phyloP scores from a whole-genome alignment of 257 asterid genomes.

The Haberlea rhodopensis region DNA sequence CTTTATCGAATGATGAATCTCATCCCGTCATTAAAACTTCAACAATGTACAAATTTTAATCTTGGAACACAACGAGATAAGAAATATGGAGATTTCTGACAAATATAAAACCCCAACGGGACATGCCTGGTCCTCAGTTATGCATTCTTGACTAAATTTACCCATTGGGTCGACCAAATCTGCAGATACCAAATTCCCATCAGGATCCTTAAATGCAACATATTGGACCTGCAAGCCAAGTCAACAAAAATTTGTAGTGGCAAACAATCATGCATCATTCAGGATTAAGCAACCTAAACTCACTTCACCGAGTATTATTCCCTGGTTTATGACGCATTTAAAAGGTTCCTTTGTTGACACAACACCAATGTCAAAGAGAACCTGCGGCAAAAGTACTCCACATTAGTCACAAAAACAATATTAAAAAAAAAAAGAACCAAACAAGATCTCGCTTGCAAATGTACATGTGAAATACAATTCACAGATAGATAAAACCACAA shows the following conservation, averaged over 20 bases:
- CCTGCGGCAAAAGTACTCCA: slow-evolving; percentile 45
- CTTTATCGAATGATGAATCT: neutral
- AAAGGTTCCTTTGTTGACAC: slow-evolving; percentile 94
- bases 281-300: slow-evolving; percentile 31
- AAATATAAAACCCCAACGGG: slow-evolving; percentile 2
- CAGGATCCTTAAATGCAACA: slow-evolving; percentile 58
- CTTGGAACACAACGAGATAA: too few relatives aligned
- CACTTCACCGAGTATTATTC: slow-evolving; percentile 98
- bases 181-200: slow-evolving; percentile 84
- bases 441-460: neutral
- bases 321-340: slow-evolving; percentile 97
- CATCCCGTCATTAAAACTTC: too few relatives aligned
- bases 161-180: slow-evolving; percentile 49
- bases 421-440: neutral
- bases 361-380: slow-evolving; percentile 86
- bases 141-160: slow-evolving; percentile 58
- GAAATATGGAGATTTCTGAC: neutral
- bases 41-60: too few relatives aligned
- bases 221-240: slow-evolving; percentile 80
- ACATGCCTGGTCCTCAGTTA: slow-evolving; percentile 71
- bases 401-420: slow-evolving; percentile 15
- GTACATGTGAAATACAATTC: slow-evolving; percentile 4
- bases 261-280: slow-evolving; percentile 21
- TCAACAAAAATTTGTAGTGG: slow-evolving; percentile 28
- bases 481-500: slow-evolving; percentile 7